A percentile compares a stretch with the other conserved stretches of the same genome.
Conservation (phyloP, 352 stramenopile species). For the Phytophthora megakarya region DNA sequence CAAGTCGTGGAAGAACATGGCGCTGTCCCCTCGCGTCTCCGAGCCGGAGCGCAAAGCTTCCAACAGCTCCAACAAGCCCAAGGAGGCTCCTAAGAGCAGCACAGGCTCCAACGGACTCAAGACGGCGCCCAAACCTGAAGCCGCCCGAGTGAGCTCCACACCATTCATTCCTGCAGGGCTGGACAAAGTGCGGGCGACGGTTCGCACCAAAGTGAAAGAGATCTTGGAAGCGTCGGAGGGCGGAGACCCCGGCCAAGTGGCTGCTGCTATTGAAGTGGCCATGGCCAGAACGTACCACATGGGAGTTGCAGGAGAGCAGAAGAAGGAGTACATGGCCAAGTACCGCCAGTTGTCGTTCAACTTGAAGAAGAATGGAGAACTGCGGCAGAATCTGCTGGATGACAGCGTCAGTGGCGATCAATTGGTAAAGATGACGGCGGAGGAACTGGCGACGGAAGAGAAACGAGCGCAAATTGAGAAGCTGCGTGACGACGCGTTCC, state of each 20-base stretch:
- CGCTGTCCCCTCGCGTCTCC: constrained; percentile 55
- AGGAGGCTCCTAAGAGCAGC: constrained; percentile 5
- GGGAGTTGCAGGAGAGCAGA: constrained; percentile 71
- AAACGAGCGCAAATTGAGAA: constrained; percentile 87
- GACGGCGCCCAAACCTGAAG: constrained; percentile 30
- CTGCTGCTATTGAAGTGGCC: constrained; percentile 68
- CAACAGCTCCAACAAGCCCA: constrained; percentile 44
- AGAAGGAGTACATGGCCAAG: constrained; percentile 91
- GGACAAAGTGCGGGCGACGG: constrained; percentile 77
- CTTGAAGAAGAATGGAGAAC: constrained; percentile 88
- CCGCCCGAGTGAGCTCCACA: constrained; percentile 18
- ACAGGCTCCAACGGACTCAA: constrained; percentile 37
- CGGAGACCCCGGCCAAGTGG: constrained; percentile 55
- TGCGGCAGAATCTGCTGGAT: constrained; percentile 77
- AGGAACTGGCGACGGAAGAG: constrained; percentile 88
- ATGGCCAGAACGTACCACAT: constrained; percentile 80
- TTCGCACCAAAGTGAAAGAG: constrained; percentile 84
- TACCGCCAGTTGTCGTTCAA: constrained; percentile 91
- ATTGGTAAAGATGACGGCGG: constrained; percentile 81
- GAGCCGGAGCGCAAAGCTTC: constrained; percentile 20
- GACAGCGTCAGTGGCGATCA: constrained; percentile 74
- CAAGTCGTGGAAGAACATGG: constrained; percentile 89
- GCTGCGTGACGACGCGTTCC: constrained; percentile 81
- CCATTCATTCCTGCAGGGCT: constrained; percentile 72
- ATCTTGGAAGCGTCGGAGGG: constrained; percentile 59